Evolutionary conservation across 805 yeast genomes (phyloP), one percentile per base, ranked within the genome.

Genomic region (Candida sphagnicola): DNA sequence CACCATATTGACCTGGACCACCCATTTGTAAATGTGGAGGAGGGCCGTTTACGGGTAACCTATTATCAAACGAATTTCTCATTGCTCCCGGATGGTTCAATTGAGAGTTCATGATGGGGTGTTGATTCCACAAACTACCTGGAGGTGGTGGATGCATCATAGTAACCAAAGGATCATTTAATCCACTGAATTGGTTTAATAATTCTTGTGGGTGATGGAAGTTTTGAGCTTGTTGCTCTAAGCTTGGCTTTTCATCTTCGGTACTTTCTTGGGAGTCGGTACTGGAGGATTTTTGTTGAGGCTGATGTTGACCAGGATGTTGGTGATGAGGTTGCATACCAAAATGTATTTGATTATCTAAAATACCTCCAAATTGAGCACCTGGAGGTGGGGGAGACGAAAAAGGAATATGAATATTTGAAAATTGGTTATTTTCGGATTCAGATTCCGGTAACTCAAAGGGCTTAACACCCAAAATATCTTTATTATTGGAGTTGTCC

Each of bases 361-460:
- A 50, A 16, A 44, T 42, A 3, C 56, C 58, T 4, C 59, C 58
- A 39, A 54, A 55, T 5, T 30, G 19, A 26, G 26, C 36, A 5
- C 47, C 46, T 23, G 49, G 42, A 6, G 54, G 53, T 1, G 56
- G 62, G 11, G 59, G 56, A 4, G 55, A 47, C 16, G 57, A 44
- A 33, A 56, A 55, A 11, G 59, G 58, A 13, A 49, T 35, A 18
- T 49, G 53, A 31, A 52, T 39, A 29, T 45, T 46, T 4, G 62
- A 61, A 17, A 21, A 21, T 21, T 33, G 33, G 5, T 19, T 18
- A 19, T 33, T 34, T 17, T 33, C 35, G 16, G 21, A 5, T 15
- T 26, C 35, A 13, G 34, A 34, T 31, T 43, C 48, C 4, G 58
- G 56, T 28, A 53, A 46, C 35, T 52, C 57, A 37, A 53, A 52